A percentile compares a stretch with the other conserved stretches of the same genome.
Conservation (phyloP, 306 rosid species). For the Dalbergia cochinchinensis region DNA sequence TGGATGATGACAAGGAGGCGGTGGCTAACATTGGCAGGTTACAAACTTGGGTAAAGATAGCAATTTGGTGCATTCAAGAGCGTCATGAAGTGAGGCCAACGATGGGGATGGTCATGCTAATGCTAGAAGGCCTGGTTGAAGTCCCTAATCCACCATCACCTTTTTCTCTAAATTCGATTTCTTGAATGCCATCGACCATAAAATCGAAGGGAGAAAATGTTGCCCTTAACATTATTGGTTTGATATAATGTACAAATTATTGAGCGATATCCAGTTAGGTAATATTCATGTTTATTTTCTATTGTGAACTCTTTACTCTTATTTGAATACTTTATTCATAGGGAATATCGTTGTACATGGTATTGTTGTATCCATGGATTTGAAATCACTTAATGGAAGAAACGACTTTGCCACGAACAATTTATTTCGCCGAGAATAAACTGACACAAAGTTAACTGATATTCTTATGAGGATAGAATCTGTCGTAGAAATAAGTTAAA, state of each 20-base stretch:
- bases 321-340: slow-evolving; percentile 1
- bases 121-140: slow-evolving; percentile 53
- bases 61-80: slow-evolving; percentile 62
- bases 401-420: too few relatives aligned
- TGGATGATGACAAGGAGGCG: slow-evolving; percentile 53
- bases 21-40: slow-evolving; percentile 44
- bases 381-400: too few relatives aligned
- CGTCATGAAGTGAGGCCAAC: slow-evolving; percentile 51
- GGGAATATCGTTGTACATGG: background rate
- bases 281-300: background rate
- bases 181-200: slow-evolving; percentile 3
- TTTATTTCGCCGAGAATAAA: too few relatives aligned
- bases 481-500: too few relatives aligned
- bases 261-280: background rate
- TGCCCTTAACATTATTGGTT: background rate
- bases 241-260: background rate
- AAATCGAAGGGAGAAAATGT: background rate
- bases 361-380: too few relatives aligned
- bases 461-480: too few relatives aligned
- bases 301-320: background rate
- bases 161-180: slow-evolving; percentile 9
- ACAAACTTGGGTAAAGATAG: slow-evolving; percentile 47
- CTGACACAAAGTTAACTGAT: too few relatives aligned
- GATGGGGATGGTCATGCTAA: slow-evolving; percentile 52
- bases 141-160: slow-evolving; percentile 52